A percentile compares a stretch with the other conserved stretches of the same genome.
These are phyloP conservation scores for Penicillium tannophilum DNA, from an alignment of 495 filamentous ascomycete genomes.

Conservation along the genomic window DNA sequence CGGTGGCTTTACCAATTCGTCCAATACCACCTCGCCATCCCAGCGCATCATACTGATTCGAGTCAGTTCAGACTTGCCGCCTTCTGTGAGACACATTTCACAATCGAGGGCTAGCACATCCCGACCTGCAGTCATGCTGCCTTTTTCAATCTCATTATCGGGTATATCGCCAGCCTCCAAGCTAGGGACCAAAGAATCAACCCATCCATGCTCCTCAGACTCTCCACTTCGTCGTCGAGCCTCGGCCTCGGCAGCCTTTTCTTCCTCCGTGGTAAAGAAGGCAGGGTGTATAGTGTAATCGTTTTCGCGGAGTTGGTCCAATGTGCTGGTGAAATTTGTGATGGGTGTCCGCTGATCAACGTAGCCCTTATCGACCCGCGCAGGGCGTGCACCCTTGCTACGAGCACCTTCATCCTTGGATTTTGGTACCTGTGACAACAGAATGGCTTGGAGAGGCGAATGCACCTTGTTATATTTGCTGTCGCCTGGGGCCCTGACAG, in stretches of 20 bases:
- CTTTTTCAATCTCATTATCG: constrained; percentile 70
- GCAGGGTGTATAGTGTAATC: constrained; percentile 82
- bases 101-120: constrained; percentile 87
- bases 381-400: constrained; percentile 55
- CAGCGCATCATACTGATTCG: constrained; percentile 84
- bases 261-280: constrained; percentile 48
- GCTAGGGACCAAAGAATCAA: constrained; percentile 69
- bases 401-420: constrained; percentile 56
- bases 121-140: constrained; percentile 80
- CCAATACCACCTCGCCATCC: constrained; percentile 80
- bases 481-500: constrained; percentile 82
- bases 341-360: constrained; percentile 74
- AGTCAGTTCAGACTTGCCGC: constrained; percentile 75
- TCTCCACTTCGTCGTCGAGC: constrained; percentile 45
- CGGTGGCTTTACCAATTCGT: constrained; percentile 88
- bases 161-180: constrained; percentile 68
- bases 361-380: constrained; percentile 60
- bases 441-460: constrained; percentile 79
- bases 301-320: constrained; percentile 76
- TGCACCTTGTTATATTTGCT: constrained; percentile 75
- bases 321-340: constrained; percentile 69
- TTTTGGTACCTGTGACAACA: constrained; percentile 69
- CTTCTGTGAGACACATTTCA: constrained; percentile 91
- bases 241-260: constrained; percentile 45
- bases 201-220: constrained; percentile 70